Base-by-base conservation (phyloP, 2,329 filamentous ascomycete species). In the Colletotrichum siamense region DNA sequence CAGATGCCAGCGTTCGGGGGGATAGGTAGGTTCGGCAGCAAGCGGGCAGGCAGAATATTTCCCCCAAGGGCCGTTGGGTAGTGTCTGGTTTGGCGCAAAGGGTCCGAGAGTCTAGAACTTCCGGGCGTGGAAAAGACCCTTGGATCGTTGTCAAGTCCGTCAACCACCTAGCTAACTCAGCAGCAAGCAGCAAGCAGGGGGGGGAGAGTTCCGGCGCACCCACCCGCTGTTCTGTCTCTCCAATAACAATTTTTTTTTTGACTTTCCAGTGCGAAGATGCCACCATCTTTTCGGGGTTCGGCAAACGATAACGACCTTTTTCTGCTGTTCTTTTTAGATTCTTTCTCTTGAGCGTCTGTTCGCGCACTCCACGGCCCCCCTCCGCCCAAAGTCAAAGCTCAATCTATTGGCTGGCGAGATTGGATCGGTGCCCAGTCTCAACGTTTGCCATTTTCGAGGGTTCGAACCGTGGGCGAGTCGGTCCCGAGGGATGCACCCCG, bases 391-490 rank as follows among this genome's bases (percentile, higher is more conserved):
- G 68, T 63, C 68, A 70, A 70, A 70, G 68, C 68, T 70, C 55
- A 69, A 22, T 69, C 52, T 69, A 59, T 39, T 59, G 66, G 36
- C 30, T 34, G 28, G 34, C 16, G 30, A 39, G 62, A 57, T 36
- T 57, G 32, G 39, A 59, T 6, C 28, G 59, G 62, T 22, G n/a
- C 34, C 24, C 69, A 39, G 69, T 75, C 69, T 73, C 69, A 73
- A 64, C 30, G 26, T 30, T 76, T 76, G 63, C 73, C 70, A 22
- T 73, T 73, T 69, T 39, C 36, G 64, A 62, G 24, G 63, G 22
- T 30, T 8, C 36, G 55, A 68, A 24, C 62, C 69, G 44, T 59
- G 63, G 30, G 49, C 39, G 28, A 62, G 36, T 28, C 13, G 44
- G 49, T 28, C 44, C 36, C 61, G 61, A 52, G 26, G 61, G 39